Evolutionary conservation across 176 grass and related monocot species (phyloP), one percentile per base, ranked within the genome.

Genomic region (Saccharum officinarum): DNA sequence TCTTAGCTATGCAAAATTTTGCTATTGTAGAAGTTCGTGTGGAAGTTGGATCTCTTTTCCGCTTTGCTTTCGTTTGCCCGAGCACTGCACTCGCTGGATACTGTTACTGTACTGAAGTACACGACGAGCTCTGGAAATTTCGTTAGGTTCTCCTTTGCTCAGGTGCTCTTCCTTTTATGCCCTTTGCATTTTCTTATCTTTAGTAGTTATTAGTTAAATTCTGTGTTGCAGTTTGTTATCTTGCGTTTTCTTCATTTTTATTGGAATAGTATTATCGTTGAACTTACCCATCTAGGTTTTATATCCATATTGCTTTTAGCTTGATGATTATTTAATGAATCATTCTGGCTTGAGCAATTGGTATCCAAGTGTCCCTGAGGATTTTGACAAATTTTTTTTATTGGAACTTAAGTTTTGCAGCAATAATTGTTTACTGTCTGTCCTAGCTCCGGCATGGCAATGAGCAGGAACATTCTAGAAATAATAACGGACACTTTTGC

Each of bases 21-120:
- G 10, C 37, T 82, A 13, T 45, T 80, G 69, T 82, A 74, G 8
- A 88, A 84, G 57, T 65, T 22, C 61, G n/a, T 31, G 16, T 45
- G 12, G 39, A 42, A 81, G 30, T 73, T 87, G 49, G 45, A 75
- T 87, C 67, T 80, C 49, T 70, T 80, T 54, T 82, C 60, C 37
- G 13, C 76, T 82, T 40, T 18, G 46, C 17, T 67, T 50, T 50
- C 72, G 6, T 28, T 63, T 9, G 52, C 71, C n/a, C 47, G 41
- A 68, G 65, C 26, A 9, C 73, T 60, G 73, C n/a, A 30, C 40
- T 80, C 42, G 60, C 25, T 60, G 68, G 46, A 65, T 37, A n/a
- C 62, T 74, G 16, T 68, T 60, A 28, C 47, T 79, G 82, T 36
- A 78, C 63, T 87, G 45, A 37, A 47, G 69, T 69, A 52, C 62